These are phyloP conservation scores for Sphagnum contortum DNA, from an alignment of 225 moss, liverwort and hornwort species.

Conservation along the genomic window DNA sequence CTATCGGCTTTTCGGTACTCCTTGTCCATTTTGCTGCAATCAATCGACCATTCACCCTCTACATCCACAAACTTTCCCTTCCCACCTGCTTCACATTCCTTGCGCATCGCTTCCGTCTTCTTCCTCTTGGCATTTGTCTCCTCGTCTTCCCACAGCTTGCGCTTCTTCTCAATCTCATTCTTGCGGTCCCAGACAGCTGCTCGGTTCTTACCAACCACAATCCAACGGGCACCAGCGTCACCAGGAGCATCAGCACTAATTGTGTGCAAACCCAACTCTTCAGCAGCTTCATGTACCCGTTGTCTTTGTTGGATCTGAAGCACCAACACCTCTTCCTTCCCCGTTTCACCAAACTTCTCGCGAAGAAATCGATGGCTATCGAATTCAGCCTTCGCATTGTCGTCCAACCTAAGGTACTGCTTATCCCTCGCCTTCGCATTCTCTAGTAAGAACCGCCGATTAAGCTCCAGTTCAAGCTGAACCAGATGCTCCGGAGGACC, in stretches of 20 bases:
- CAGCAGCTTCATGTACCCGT: slow-evolving; percentile 3
- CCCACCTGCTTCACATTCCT: slow-evolving; percentile 9
- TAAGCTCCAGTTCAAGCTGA: slow-evolving; percentile 9
- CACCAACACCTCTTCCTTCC: slow-evolving; percentile 9
- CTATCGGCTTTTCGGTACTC: background rate
- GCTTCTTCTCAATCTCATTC: slow-evolving; percentile 3
- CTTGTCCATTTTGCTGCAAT: slow-evolving; percentile 12
- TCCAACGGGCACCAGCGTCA: background rate
- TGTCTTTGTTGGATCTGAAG: background rate
- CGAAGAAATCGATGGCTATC: slow-evolving; percentile 2
- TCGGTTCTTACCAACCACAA: slow-evolving; percentile 9
- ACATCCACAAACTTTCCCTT: slow-evolving; percentile 11
- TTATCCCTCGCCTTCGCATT: slow-evolving; percentile 9
- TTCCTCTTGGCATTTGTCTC: slow-evolving; percentile 11
- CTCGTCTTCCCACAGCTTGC: slow-evolving; percentile 5
- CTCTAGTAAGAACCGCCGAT: background rate
- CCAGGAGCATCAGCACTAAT: background rate
- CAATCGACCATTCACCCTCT: slow-evolving; percentile 13
- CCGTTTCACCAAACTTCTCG: slow-evolving; percentile 10
- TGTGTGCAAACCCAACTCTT: slow-evolving; percentile 10
- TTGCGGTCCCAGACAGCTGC: slow-evolving; percentile 2
- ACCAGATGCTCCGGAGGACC: background rate
- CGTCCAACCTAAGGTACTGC: slow-evolving; percentile 4
- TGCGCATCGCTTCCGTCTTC: slow-evolving; percentile 8
- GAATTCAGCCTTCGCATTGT: slow-evolving; percentile 4